These are phyloP conservation scores for Fusarium dlaminii DNA, from an alignment of 2,329 filamentous ascomycete species.

Conservation along the genomic window DNA sequence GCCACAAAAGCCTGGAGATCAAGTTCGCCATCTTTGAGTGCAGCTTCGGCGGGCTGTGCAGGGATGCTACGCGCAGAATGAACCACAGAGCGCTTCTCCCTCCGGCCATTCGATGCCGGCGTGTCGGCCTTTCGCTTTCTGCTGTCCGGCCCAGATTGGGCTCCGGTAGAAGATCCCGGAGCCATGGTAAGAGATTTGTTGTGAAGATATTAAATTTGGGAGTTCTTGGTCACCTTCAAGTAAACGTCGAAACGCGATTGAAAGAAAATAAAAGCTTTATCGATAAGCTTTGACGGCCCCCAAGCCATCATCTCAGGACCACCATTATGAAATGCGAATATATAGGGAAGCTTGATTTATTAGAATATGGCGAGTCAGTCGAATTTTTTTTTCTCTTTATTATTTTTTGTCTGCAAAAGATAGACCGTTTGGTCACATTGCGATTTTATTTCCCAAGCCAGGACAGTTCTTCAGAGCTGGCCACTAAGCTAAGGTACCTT, in stretches of 20 bases:
- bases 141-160: conserved; percentile 38
- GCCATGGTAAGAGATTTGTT: conserved; percentile 39
- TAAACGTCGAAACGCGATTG: neutral
- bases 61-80: conserved; percentile 60
- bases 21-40: conserved; percentile 77
- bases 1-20: conserved; percentile 86
- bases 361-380: neutral
- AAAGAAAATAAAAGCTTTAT: conserved; percentile 42
- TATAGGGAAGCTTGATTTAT: neutral
- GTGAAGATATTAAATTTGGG: neutral
- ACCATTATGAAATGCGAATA: neutral
- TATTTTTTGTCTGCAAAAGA: too few relatives aligned
- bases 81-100: conserved; percentile 58
- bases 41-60: conserved; percentile 60
- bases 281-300: conserved; percentile 38
- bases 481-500: neutral
- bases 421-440: neutral
- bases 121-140: conserved; percentile 42
- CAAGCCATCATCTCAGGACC: neutral
- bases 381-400: neutral
- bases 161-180: conserved; percentile 37
- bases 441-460: neutral
- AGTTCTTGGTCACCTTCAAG: neutral
- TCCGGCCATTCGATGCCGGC: conserved; percentile 33
- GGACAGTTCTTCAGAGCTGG: neutral